Percentiles rank a stretch among this genome's conserved stretches.
phyloP scores from a whole-genome alignment of 257 asterid species.

The Salvia miltiorrhiza region DNA sequence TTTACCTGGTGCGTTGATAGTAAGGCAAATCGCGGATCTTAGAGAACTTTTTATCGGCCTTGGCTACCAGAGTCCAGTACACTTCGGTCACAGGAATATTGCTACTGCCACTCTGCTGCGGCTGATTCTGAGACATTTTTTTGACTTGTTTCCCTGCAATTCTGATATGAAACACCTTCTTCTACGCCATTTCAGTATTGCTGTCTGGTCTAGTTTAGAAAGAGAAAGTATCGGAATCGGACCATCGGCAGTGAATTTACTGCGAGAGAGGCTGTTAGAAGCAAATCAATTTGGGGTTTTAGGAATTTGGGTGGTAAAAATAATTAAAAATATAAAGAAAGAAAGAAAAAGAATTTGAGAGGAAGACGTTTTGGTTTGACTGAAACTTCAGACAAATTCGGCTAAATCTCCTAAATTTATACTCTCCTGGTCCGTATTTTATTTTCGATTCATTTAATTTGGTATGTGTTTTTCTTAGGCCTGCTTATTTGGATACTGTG shows the following conservation, averaged over 20 bases:
- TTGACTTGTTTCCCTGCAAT: neutral
- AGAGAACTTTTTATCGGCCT: slow-evolving; percentile 95
- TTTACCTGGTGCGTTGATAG: slow-evolving; percentile 80
- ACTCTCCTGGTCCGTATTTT: no score
- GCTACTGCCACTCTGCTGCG: slow-evolving; percentile 26
- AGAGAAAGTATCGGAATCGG: neutral
- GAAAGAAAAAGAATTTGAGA: neutral
- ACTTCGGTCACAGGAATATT: slow-evolving; percentile 79
- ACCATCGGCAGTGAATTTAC: neutral
- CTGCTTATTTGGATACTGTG: no score
- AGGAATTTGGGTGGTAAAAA: neutral
- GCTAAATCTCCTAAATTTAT: no score
- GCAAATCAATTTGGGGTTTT: slow-evolving; percentile 13
- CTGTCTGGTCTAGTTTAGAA: slow-evolving; percentile 6
- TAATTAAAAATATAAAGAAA: neutral
- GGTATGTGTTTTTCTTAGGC: no score
- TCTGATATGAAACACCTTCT: neutral
- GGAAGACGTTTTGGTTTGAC: neutral
- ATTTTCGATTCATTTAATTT: no score
- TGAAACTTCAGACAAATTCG: neutral
- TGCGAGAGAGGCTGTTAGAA: neutral
- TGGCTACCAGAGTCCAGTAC: slow-evolving; percentile 88
- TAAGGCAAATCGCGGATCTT: slow-evolving; percentile 94
- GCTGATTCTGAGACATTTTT: slow-evolving; percentile 64
- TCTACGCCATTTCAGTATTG: slow-evolving; percentile 22